These are phyloP conservation scores for Quercus agrifolia DNA, from an alignment of 306 rosid species.

Conservation along the genomic window DNA sequence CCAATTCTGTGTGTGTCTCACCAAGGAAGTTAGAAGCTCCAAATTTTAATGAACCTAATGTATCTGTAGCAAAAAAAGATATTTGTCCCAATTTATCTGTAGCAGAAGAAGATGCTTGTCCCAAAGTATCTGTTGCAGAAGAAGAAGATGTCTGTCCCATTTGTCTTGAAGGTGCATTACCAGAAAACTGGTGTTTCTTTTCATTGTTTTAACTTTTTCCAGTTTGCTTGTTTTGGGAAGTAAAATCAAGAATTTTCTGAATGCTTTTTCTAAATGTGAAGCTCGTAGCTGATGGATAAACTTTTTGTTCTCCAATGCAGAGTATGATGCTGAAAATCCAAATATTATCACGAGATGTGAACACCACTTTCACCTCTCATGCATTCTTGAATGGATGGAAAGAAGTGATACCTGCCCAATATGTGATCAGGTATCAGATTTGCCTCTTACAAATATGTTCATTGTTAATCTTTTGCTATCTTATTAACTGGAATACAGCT, in stretches of 20 bases:
- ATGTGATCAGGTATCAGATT: constrained; percentile 80
- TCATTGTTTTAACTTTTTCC: constrained; percentile 5
- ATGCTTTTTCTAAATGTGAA: not conserved
- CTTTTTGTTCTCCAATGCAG: constrained; percentile 34
- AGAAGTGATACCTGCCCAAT: constrained; percentile 74
- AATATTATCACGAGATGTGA: constrained; percentile 51
- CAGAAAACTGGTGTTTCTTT: constrained; percentile 9
- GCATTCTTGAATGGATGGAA: constrained; percentile 86
- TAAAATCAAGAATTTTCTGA: constrained; percentile 1
- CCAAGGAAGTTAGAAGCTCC: constrained; percentile 41
- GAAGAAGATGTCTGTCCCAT: constrained; percentile 87
- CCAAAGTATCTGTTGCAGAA: constrained; percentile 37
- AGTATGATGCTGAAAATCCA: constrained; percentile 62
- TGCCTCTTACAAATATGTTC: constrained; percentile 9
- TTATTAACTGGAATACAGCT: not conserved
- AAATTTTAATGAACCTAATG: constrained; percentile 33
- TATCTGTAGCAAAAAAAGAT: constrained; percentile 41
- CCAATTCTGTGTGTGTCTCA: constrained; percentile 33
- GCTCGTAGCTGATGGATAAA: not conserved
- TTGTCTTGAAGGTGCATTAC: constrained; percentile 74
- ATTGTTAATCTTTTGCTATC: not conserved
- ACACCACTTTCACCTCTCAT: constrained; percentile 74
- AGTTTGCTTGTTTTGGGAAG: constrained; percentile 4
- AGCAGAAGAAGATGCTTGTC: constrained; percentile 72
- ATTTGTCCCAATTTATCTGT: constrained; percentile 47